Conservation (phyloP, 768 basidiomycete species). For the Galerina sulciceps region DNA sequence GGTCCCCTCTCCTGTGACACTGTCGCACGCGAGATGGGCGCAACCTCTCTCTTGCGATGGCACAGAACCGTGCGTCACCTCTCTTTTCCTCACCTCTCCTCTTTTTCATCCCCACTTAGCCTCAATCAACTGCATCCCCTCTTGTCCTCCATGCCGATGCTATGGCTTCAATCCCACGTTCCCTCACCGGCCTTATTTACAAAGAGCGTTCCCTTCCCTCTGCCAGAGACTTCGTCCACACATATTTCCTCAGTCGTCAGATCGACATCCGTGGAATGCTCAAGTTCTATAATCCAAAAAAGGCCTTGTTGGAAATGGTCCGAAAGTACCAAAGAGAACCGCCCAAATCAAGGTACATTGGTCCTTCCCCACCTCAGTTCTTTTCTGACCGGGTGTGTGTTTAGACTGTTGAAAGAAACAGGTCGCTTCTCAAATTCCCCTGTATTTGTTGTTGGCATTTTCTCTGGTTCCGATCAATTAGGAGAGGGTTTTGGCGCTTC, state of each 20-base stretch:
- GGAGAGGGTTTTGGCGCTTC: constrained; percentile 96
- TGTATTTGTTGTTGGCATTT: constrained; percentile 95
- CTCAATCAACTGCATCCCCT: constrained; percentile 47
- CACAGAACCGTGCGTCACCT: constrained; percentile 64
- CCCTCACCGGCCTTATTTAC: constrained; percentile 88
- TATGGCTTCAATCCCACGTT: constrained; percentile 83
- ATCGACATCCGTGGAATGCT: constrained; percentile 64
- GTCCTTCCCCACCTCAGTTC: constrained; percentile 8
- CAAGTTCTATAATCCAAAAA: constrained; percentile 42
- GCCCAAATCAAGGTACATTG: constrained; percentile 63
- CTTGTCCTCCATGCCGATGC: constrained; percentile 82
- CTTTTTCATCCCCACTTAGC: constrained; percentile 34
- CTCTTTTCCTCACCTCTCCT: not conserved
- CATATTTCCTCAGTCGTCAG: constrained; percentile 85
- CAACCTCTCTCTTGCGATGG: constrained; percentile 79
- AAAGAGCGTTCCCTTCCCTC: constrained; percentile 83
- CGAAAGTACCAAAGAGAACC: constrained; percentile 67
- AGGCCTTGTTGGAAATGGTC: constrained; percentile 78
- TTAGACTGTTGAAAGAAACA: constrained; percentile 89
- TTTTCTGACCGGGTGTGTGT: constrained; percentile 47
- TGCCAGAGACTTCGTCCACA: constrained; percentile 88
- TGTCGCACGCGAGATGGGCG: constrained; percentile 88
- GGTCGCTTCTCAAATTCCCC: constrained; percentile 91
- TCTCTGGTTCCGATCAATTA: constrained; percentile 79
- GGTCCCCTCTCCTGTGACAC: constrained; percentile 83